These are phyloP conservation scores for Vanrija humicola DNA, from an alignment of 1,284 basidiomycete species.

Conservation along the genomic window DNA sequence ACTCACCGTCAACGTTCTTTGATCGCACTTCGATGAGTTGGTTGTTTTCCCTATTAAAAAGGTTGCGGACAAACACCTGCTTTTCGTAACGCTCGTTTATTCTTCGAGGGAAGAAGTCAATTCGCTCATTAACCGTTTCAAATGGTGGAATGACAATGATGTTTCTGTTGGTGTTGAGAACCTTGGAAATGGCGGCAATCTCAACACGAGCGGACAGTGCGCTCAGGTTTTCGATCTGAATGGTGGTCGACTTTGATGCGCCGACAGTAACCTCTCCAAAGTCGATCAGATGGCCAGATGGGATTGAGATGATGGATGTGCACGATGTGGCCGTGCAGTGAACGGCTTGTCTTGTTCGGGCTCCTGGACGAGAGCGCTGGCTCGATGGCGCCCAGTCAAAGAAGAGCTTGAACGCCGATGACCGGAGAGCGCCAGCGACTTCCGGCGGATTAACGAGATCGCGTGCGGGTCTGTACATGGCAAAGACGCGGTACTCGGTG, in stretches of 20 bases:
- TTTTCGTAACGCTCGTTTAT: conserved; percentile 54
- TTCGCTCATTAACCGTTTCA: conserved; percentile 51
- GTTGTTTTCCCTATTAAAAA: conserved; percentile 43
- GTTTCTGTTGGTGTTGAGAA: conserved; percentile 52
- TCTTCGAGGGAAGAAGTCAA: conserved; percentile 54
- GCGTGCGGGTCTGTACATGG: conserved; percentile 49
- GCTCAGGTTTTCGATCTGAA: conserved; percentile 50
- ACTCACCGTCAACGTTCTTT: conserved; percentile 50
- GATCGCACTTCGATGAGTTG: conserved; percentile 53
- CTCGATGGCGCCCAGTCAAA: conserved; percentile 47
- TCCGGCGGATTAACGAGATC: conserved; percentile 37
- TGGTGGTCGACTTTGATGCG: conserved; percentile 47
- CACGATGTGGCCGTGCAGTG: conserved; percentile 50
- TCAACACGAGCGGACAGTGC: conserved; percentile 52
- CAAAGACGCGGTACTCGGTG: conserved; percentile 52
- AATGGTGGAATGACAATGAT: conserved; percentile 51
- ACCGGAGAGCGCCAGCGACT: conserved; percentile 45
- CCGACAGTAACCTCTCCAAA: conserved; percentile 54
- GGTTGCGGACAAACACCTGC: conserved; percentile 51
- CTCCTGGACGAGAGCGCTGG: conserved; percentile 12
- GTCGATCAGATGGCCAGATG: conserved; percentile 47
- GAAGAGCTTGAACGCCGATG: conserved; percentile 50
- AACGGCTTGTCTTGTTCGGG: conserved; percentile 14
- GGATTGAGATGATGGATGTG: conserved; percentile 51
- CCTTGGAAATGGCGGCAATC: conserved; percentile 53